phyloP scores from a whole-genome alignment of 768 basidiomycete genomes.

The Termitomyces sp. region DNA sequence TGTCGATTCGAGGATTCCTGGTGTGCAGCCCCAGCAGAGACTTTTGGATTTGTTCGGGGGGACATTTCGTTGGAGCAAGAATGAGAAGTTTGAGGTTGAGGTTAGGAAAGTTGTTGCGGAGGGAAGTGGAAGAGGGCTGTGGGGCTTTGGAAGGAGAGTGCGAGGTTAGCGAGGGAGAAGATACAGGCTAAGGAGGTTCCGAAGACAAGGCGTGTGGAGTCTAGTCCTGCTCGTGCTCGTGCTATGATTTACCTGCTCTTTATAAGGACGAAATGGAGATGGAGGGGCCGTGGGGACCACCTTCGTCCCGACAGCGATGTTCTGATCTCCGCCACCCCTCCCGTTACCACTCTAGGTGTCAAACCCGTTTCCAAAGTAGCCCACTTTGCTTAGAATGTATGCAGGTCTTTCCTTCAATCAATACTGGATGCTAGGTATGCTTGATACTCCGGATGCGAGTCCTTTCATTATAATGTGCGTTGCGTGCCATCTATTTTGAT shows the following conservation, averaged over 20 bases:
- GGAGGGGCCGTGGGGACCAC: slow-evolving; percentile 20
- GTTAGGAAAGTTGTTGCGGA: slow-evolving; percentile 80
- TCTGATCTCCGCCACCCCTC: too few species aligned
- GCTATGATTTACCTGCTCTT: neutral
- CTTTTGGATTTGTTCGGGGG: slow-evolving; percentile 80
- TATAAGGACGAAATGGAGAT: slow-evolving; percentile 25
- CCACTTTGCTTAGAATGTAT: too few species aligned
- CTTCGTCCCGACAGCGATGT: too few species aligned
- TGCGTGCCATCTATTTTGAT: too few species aligned
- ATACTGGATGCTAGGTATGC: too few species aligned
- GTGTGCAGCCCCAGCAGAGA: slow-evolving; percentile 59
- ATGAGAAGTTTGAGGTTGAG: slow-evolving; percentile 79
- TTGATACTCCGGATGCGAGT: too few species aligned
- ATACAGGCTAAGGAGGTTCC: slow-evolving; percentile 35
- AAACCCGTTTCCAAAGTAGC: too few species aligned
- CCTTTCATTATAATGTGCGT: too few species aligned
- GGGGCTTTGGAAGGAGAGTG: slow-evolving; percentile 80
- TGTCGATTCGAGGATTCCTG: slow-evolving; percentile 83
- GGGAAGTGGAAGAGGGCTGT: slow-evolving; percentile 80
- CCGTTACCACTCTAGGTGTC: too few species aligned
- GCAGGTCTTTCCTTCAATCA: too few species aligned
- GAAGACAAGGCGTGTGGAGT: slow-evolving; percentile 20
- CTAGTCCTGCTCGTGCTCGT: neutral
- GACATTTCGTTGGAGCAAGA: slow-evolving; percentile 89
- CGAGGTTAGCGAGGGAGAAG: slow-evolving; percentile 63